Evolutionary conservation across 1,284 basidiomycete species (phyloP).

Genomic region (Cryptococcus hybrid): DNA sequence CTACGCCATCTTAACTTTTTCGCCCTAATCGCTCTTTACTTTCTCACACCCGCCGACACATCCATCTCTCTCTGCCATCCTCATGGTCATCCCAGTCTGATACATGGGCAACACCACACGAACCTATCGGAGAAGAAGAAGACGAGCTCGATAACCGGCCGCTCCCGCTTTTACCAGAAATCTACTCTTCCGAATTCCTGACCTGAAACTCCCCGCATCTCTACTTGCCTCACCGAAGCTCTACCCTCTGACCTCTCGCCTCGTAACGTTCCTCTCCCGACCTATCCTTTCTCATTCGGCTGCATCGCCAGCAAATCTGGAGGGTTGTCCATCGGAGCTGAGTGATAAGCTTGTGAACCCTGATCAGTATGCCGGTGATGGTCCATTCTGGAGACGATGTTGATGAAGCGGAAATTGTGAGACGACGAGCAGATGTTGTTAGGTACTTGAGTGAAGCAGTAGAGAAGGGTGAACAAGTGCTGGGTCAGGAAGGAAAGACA

Average conservation of each 20-base stretch:
- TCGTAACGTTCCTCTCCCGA: constrained; percentile 35
- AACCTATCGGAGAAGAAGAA: not conserved
- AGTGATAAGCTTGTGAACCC: constrained; percentile 45
- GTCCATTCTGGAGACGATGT: constrained; percentile 44
- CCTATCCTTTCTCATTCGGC: constrained; percentile 25
- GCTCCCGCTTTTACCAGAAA: constrained; percentile 13
- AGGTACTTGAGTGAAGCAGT: constrained; percentile 34
- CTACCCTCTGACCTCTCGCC: constrained; percentile 17
- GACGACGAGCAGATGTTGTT: constrained; percentile 42
- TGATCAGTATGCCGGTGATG: constrained; percentile 46
- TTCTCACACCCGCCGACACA: not conserved
- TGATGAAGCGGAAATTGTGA: constrained; percentile 29
- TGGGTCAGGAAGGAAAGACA: constrained; percentile 17
- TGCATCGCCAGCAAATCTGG: constrained; percentile 19
- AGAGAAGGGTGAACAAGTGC: constrained; percentile 31
- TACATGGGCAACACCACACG: not conserved
- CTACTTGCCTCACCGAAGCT: constrained; percentile 12
- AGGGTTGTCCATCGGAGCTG: constrained; percentile 33
- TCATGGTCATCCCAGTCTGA: not conserved
- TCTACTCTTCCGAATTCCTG: constrained; percentile 17
- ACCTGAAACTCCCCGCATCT: constrained; percentile 13
- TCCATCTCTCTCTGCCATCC: not conserved
- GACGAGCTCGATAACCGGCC: constrained; percentile 6
- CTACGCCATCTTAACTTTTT: constrained; percentile 1
- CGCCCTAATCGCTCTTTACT: not conserved